Evolutionary conservation across 2,329 filamentous ascomycete genomes (phyloP).

Genomic region (Raffaelea deltoideospora): DNA sequence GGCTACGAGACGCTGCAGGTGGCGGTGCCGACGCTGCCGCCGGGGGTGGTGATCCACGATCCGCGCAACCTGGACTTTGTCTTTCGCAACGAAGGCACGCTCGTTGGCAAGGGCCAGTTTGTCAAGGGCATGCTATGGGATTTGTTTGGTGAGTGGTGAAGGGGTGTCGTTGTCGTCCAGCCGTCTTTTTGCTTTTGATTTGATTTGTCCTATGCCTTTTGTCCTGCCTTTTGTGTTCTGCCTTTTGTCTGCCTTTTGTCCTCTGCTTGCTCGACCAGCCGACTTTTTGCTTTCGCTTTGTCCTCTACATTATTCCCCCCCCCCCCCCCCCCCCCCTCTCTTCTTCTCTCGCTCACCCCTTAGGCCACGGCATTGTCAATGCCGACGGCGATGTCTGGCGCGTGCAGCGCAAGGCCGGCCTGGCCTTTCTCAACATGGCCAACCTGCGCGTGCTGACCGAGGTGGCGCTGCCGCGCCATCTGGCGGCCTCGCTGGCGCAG

Average conservation of each 20-base stretch:
- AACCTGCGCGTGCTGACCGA: constrained; percentile 44
- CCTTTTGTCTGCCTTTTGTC: not conserved
- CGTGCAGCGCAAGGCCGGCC: constrained; percentile 45
- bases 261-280: too few species aligned
- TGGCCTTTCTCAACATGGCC: constrained; percentile 40
- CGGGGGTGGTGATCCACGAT: constrained; percentile 47
- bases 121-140: constrained; percentile 46
- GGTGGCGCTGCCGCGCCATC: constrained; percentile 37
- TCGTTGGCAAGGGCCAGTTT: constrained; percentile 46
- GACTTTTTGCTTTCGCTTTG: too few species aligned
- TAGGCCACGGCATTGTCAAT: constrained; percentile 50
- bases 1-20: constrained; percentile 48
- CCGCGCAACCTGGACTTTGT: constrained; percentile 47
- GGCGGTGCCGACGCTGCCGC: constrained; percentile 44
- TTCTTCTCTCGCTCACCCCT: not conserved
- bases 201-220: too few species aligned
- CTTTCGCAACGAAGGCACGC: constrained; percentile 40
- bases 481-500: constrained; percentile 24
- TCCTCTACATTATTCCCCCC: not conserved
- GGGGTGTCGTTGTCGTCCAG: too few species aligned
- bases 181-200: too few species aligned
- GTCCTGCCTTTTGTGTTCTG: too few species aligned
- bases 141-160: constrained; percentile 39
- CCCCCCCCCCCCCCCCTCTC: too few species aligned
- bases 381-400: constrained; percentile 49